Evolutionary conservation across 2,329 filamentous ascomycete species (phyloP), one percentile per base, ranked within the genome.

Genomic region (Cordyceps militaris): DNA sequence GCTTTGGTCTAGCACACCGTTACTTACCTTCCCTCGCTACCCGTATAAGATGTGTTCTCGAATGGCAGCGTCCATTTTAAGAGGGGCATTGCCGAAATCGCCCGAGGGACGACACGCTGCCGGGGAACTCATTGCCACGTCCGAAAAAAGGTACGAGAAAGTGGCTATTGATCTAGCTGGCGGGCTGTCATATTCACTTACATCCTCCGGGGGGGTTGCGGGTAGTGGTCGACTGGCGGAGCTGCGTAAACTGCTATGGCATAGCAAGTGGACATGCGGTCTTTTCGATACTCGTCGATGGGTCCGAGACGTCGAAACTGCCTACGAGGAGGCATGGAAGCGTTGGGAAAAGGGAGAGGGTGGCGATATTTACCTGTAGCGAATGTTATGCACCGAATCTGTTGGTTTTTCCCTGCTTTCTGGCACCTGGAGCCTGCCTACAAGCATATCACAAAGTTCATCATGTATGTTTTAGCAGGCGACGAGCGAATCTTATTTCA

Each of bases 1-100:
- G 1, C 78, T 99, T 7, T 99, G 94, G 94, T 95, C 89, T 54
- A 95, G 92, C 64, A 97, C 94, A 0, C 94, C 94, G 5, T 76
- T 99, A 23, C 78, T 99, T 28, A 99, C 94, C 0, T 79, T 94
- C 30, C 92, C 94, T 11, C 84, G 94, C 36, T 97, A 97, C 71
- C 83, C 88, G 52, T 97, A 97, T 74, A 99, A 99, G 73, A 99
- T 99, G 94, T 99, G 94, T 72, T 96, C 91, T 44, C 88, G 94
- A 56, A 99, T 99, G 88, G 94, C 93, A 7, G 92, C 94, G 7
- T 96, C 91, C 11, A 97, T 99, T 58, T 79, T 99, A 30, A 89
- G 85, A 62, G 94, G 94, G 16, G 94, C 94, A 0, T 75, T 99
- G 3, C 94, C 94, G 0, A 87, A 85, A 63, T 79, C 77, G 0